phyloP scores from a whole-genome alignment of 805 yeast species.

The Candida dendrica region DNA sequence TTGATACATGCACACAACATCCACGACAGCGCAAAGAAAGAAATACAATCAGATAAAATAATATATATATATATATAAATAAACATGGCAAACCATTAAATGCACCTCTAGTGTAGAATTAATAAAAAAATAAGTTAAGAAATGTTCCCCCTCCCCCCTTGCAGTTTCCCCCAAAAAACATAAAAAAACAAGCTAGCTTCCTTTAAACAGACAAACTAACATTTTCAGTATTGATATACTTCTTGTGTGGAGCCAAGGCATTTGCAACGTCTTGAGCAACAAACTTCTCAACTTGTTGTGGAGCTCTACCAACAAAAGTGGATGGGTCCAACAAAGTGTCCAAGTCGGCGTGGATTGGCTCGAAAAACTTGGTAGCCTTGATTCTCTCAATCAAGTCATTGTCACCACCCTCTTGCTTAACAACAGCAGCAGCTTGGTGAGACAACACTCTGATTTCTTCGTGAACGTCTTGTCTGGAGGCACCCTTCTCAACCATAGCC shows the following conservation, averaged over 20 bases:
- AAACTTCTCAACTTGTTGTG: constrained; percentile 94
- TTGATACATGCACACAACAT: too few relatives aligned
- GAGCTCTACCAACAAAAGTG: constrained; percentile 97
- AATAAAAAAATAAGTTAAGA: neutral
- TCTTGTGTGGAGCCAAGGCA: constrained; percentile 66
- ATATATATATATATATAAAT: neutral
- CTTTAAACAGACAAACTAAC: constrained; percentile 76
- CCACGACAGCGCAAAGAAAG: too few relatives aligned
- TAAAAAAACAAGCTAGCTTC: neutral
- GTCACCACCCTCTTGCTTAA: constrained; percentile 97
- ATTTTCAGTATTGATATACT: constrained; percentile 53
- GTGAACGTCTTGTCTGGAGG: constrained; percentile 96
- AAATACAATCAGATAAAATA: too few relatives aligned
- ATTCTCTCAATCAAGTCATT: constrained; percentile 91
- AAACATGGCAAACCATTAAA: neutral
- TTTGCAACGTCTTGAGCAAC: constrained; percentile 75
- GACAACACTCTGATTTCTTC: constrained; percentile 95
- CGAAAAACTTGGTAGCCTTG: constrained; percentile 67
- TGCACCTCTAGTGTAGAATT: too few relatives aligned
- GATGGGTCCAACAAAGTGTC: constrained; percentile 80
- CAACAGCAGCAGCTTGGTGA: constrained; percentile 96
- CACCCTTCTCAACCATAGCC: constrained; percentile 99
- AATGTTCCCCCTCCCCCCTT: neutral
- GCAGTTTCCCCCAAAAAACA: too few relatives aligned
- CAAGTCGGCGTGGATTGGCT: constrained; percentile 83